Base-by-base conservation (phyloP, 2,329 filamentous ascomycete species). In the Emergomyces orientalis region DNA sequence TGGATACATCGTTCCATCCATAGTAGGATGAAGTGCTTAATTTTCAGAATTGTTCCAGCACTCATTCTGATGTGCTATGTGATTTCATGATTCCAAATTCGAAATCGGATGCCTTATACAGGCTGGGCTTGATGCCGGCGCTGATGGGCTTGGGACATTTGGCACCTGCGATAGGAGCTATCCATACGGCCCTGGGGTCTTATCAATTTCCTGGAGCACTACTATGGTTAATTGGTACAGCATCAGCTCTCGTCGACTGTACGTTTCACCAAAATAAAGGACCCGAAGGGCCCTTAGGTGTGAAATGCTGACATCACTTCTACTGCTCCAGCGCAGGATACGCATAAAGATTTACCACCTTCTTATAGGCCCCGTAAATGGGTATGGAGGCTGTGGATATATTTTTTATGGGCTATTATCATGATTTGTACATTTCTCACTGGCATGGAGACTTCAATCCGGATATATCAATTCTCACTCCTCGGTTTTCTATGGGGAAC, bases 81-180 rank as follows among this genome's bases (percentile, higher is more conserved):
- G 41, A 43, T 43, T 19, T 43, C 3, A 45, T 54, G 51, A 54
- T 39, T 34, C 32, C 55, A 14, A 58, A n/a, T 58, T 58, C 55
- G n/a, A 58, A 30, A 41, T 58, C 39, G 37, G 57, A 47, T 11
- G 37, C 39, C 57, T 43, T 59, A 2, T 30, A 59, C 13, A 59
- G 57, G 22, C 57, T 59, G 43, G 25, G 32, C 27, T 59, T 59
- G 57, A 41, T 59, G 32, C 57, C 57, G 25, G 27, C 39, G 19
- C 37, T 59, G 39, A 59, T 59, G 57, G 57, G 57, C 13, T 19
- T 61, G 43, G 59, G 59, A 8, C 59, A 61, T 51, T n/a, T 61
- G n/a, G 43, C 47, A 32, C 59, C 59, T 19, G 59, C 59, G 41
- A 61, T 61, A 61, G 59, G 59, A 27, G 59, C 59, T 19, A 51